Conservation (phyloP, 78 protist species). For the slime mould (Dictyostelium discoideum) region dicty_2.7 NC_007088.5:2452001-2452500, state of each 20-base stretch:
- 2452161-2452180: not conserved
- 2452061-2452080: too few species aligned
- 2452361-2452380: not conserved
- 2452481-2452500: slow-evolving; percentile 1
- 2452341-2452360: not conserved
- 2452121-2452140: not conserved
- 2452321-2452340: not conserved
- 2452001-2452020: not conserved
- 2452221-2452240: not conserved
- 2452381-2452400: not conserved
- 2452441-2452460: not conserved
- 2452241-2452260: not conserved
- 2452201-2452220: not conserved
- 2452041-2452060: not conserved
- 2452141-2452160: not conserved
- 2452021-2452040: not conserved
- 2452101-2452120: too few species aligned
- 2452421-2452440: not conserved
- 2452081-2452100: too few species aligned
- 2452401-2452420: not conserved
- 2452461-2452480: not conserved
- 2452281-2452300: not conserved
- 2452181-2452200: not conserved
- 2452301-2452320: not conserved
- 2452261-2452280: not conserved